These are phyloP conservation scores for Boletus vermiculosoides DNA, from an alignment of 768 basidiomycete genomes.

Conservation along the genomic window DNA sequence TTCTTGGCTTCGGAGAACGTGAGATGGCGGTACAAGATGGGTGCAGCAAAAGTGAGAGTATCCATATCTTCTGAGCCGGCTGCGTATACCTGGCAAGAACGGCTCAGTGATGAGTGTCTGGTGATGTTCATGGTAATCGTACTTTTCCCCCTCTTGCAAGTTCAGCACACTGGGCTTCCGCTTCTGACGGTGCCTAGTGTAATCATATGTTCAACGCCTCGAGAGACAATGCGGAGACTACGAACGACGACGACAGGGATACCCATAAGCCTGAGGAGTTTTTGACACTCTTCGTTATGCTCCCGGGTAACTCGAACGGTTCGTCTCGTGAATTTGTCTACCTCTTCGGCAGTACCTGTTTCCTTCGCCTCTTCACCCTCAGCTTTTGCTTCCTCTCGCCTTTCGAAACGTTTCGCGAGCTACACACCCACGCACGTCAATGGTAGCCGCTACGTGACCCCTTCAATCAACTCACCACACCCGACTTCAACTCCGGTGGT, in stretches of 20 bases:
- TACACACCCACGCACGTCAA: conserved; percentile 33
- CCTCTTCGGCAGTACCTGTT: conserved; percentile 87
- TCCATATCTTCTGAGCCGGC: conserved; percentile 99
- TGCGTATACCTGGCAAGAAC: conserved; percentile 72
- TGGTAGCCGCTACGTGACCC: no score
- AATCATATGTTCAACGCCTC: neutral
- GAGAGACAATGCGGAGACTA: conserved; percentile 8
- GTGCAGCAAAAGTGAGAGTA: conserved; percentile 92
- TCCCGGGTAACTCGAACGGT: conserved; percentile 94
- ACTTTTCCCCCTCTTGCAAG: conserved; percentile 95
- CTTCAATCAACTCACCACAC: conserved; percentile 67
- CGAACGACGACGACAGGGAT: conserved; percentile 91
- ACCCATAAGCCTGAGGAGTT: conserved; percentile 88
- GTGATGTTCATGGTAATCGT: neutral
- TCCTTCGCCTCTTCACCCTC: conserved; percentile 97
- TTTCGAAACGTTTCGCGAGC: conserved; percentile 96
- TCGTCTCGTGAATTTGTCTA: conserved; percentile 85
- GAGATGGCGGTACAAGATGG: conserved; percentile 90
- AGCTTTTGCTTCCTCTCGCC: conserved; percentile 89
- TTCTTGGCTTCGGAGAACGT: conserved; percentile 99
- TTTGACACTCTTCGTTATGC: conserved; percentile 94
- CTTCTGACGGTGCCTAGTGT: conserved; percentile 90
- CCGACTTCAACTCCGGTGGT: conserved; percentile 95
- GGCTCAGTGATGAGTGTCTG: neutral
- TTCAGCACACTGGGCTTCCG: conserved; percentile 98